These are phyloP conservation scores for Aureobasidium sp. DNA, from an alignment of 2,329 filamentous ascomycete genomes.

Conservation along the genomic window DNA sequence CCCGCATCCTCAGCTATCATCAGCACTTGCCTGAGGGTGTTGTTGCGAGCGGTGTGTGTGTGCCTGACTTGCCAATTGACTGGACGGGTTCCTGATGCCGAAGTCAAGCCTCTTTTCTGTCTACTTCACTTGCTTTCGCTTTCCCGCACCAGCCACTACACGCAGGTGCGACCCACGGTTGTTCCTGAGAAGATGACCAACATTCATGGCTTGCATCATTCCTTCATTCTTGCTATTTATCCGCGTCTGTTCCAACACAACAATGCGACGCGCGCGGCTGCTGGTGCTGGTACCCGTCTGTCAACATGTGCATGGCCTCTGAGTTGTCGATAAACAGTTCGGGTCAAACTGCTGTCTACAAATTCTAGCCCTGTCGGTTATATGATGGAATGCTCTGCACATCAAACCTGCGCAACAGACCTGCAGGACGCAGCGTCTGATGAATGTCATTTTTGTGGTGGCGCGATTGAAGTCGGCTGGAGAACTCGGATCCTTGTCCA, in stretches of 20 bases:
- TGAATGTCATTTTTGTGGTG: constrained; percentile 8
- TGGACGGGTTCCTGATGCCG: constrained; percentile 13
- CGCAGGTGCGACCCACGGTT: neutral
- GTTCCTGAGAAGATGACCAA: neutral
- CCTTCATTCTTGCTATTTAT: neutral
- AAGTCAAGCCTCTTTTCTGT: constrained; percentile 4
- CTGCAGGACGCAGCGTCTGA: constrained; percentile 7
- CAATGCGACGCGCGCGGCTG: constrained; percentile 4
- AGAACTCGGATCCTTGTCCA: neutral
- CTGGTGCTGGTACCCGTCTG: neutral
- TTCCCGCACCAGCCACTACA: constrained; percentile 7
- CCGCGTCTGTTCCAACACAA: neutral
- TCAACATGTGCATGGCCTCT: neutral
- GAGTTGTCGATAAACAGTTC: neutral
- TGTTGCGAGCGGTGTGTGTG: constrained; percentile 2
- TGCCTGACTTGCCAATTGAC: constrained; percentile 6
- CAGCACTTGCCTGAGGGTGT: neutral
- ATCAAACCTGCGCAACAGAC: constrained; percentile 8
- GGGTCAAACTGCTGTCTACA: neutral
- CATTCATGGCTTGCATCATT: neutral
- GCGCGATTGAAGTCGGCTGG: constrained; percentile 3
- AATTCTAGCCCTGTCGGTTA: neutral
- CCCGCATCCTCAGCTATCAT: neutral
- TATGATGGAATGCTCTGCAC: constrained; percentile 13
- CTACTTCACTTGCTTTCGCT: neutral